phyloP scores from a whole-genome alignment of 1,284 basidiomycete species.

The Thelephora terrestris region DNA sequence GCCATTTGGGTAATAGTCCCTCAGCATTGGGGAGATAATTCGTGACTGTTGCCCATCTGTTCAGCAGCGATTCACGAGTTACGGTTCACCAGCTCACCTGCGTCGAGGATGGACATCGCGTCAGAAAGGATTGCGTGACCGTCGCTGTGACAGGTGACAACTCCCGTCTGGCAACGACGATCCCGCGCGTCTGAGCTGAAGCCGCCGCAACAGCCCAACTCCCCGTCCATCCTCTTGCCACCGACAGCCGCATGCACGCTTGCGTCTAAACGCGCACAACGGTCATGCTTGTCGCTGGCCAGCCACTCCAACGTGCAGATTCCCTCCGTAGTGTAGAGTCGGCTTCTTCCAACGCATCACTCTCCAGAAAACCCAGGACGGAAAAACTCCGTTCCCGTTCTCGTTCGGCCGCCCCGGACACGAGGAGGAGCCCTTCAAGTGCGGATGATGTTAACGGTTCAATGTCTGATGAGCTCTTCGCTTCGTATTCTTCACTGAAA shows the following conservation, averaged over 20 bases:
- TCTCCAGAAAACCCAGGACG: neutral
- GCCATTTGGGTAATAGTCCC: slow-evolving; percentile 81
- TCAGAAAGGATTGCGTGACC: neutral
- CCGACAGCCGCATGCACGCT: neutral
- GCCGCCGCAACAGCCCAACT: neutral
- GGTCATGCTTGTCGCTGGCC: neutral
- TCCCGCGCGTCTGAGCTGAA: neutral
- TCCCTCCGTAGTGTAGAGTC: neutral
- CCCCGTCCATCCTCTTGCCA: neutral
- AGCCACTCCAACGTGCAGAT: neutral
- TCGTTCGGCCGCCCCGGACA: neutral
- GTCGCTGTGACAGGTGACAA: neutral
- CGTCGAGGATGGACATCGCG: neutral
- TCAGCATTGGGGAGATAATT: slow-evolving; percentile 39
- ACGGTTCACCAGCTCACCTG: neutral
- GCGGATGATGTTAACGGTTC: neutral
- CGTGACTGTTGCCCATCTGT: neutral
- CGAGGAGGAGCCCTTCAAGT: neutral
- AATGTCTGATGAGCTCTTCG: neutral
- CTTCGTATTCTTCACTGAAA: neutral
- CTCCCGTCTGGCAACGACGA: neutral
- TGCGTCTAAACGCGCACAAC: neutral
- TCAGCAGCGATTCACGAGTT: neutral
- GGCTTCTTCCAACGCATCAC: neutral
- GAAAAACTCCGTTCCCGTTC: neutral